These are phyloP conservation scores for Kernera saxatilis DNA, from an alignment of 345 rosid genomes.

Conservation along the genomic window DNA sequence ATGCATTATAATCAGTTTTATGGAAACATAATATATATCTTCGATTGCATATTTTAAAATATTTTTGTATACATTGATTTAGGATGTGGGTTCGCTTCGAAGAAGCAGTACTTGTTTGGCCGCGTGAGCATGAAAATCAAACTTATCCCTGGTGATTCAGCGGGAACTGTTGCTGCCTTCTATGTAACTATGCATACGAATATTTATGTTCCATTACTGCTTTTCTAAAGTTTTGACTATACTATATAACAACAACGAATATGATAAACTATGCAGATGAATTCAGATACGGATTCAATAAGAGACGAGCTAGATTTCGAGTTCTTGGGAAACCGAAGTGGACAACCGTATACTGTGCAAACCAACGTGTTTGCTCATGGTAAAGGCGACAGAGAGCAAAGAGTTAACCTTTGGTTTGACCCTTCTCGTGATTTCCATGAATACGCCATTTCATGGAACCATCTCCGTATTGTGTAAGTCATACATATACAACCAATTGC, in stretches of 20 bases:
- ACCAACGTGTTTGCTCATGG: slow-evolving; percentile 32
- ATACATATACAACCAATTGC: background rate
- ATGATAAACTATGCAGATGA: slow-evolving; percentile 22
- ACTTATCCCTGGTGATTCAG: slow-evolving; percentile 67
- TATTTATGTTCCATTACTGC: background rate
- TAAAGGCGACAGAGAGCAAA: slow-evolving; percentile 33
- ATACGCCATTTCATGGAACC: slow-evolving; percentile 73
- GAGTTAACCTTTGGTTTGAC: slow-evolving; percentile 88
- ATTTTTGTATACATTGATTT: background rate
- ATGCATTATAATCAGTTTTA: background rate
- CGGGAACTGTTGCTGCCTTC: slow-evolving; percentile 33
- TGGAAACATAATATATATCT: background rate
- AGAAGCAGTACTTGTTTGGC: slow-evolving; percentile 63
- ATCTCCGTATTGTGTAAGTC: slow-evolving; percentile 64
- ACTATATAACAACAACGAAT: background rate
- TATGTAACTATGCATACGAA: slow-evolving; percentile 5
- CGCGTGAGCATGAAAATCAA: slow-evolving; percentile 88
- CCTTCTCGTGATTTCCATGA: slow-evolving; percentile 69
- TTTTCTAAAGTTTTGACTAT: background rate
- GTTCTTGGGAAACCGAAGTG: slow-evolving; percentile 34
- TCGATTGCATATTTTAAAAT: background rate
- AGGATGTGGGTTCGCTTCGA: slow-evolving; percentile 94
- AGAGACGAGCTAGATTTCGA: slow-evolving; percentile 35
- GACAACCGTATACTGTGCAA: slow-evolving; percentile 34
- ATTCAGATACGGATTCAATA: slow-evolving; percentile 26